Conservation (phyloP, 1,139 yeast genomes). For the Debaryomyces udenii region DNA sequence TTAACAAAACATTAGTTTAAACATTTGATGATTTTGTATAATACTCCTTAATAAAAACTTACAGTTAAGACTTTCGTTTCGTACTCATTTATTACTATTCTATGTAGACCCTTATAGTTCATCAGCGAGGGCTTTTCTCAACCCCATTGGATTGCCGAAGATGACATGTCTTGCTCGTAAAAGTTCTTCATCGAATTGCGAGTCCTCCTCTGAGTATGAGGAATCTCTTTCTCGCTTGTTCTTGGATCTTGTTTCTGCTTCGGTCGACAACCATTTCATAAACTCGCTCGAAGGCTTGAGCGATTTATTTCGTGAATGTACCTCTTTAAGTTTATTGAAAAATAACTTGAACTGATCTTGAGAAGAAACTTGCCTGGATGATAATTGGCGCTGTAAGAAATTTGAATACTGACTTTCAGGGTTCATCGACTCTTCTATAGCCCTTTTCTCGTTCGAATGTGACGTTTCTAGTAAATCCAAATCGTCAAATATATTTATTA, state of each 20-base stretch:
- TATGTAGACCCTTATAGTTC: constrained; percentile 42
- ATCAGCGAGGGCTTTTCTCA: constrained; percentile 58
- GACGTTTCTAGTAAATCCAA: constrained; percentile 24
- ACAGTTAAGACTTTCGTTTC: constrained; percentile 1
- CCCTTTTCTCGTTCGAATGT: constrained; percentile 25
- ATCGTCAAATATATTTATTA: constrained; percentile 47
- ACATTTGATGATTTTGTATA: constrained; percentile 11
- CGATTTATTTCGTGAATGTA: constrained; percentile 29
- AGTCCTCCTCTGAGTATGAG: constrained; percentile 28
- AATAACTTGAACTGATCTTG: constrained; percentile 45
- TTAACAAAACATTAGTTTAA: constrained; percentile 12
- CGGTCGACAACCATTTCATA: constrained; percentile 64
- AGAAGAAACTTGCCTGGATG: constrained; percentile 23
- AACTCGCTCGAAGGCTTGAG: constrained; percentile 39
- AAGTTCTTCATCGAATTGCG: constrained; percentile 47
- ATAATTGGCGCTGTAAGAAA: constrained; percentile 34
- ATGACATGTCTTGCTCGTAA: constrained; percentile 66
- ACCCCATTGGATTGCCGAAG: constrained; percentile 80
- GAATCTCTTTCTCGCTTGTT: constrained; percentile 32
- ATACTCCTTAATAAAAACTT: constrained; percentile 9
- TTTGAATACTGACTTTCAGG: constrained; percentile 32
- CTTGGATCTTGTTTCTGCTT: constrained; percentile 44
- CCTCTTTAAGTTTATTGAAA: constrained; percentile 45
- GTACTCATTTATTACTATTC: not conserved
- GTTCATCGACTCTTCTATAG: constrained; percentile 26